Base-by-base conservation (phyloP, 192 early-diverging fungal genomes). In the Rhizophagus sp. region DNA sequence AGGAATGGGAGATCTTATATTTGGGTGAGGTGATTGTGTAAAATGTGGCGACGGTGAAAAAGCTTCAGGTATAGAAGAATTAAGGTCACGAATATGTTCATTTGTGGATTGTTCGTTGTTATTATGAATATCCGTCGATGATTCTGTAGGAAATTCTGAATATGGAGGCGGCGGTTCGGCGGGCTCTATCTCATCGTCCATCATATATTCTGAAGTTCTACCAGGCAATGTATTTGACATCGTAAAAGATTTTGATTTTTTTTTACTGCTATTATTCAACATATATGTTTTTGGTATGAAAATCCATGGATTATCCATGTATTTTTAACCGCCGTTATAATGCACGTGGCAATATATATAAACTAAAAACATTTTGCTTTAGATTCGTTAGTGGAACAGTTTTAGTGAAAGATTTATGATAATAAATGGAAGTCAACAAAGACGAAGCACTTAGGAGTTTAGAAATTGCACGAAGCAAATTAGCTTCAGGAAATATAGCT, bases 371-470 rank as follows among this genome's bases (percentile, higher is more conserved):
- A 47, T 47, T 30, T 47, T 47, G 7, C 44, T 47, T 47, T 47
- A 47, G 44, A 47, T 47, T 47, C 44, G 44, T 47, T 47, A 47
- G 44, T 47, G 44, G 11, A 47, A 47, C 44, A 47, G 44, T 47
- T 47, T 47, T 12, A 2, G 11, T 12, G 11, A 47, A 47, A 47
- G 39, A 41, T 5, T 9, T 41, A 47, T 47, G 44, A 47, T 41
- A 41, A 47, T 12, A 47, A 52, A 95, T 94, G 92, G 92, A 94
- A 79, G 89, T 89, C 79, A 98, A 98, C 85, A 91, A 90, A 79
- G 97, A 97, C 80, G 96, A 96, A 80, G 97, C 97, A 6, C 47
- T 86, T 24, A 85, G 93, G 7, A 94, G 95, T 63, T 83, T 98
- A 1, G 72, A 86, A 5, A 93, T 96, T 80, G 96, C 96, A 11